Evolutionary conservation across 1,139 yeast genomes (phyloP).

Genomic region (Keqinozyma sinolaborantium): DNA sequence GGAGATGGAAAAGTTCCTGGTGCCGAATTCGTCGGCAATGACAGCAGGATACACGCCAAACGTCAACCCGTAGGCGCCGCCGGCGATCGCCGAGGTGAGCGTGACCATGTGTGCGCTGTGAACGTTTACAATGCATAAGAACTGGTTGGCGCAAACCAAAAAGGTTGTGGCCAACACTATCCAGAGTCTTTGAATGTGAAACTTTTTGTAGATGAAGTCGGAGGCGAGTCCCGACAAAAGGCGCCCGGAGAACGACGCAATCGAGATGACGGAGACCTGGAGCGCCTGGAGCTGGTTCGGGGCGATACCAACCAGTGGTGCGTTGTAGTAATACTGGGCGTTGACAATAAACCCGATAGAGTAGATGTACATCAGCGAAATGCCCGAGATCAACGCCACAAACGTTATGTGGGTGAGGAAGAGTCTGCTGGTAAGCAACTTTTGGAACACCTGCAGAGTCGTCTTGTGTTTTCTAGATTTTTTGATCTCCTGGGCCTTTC

Average conservation of each 20-base stretch:
- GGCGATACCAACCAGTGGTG: conserved; percentile 5
- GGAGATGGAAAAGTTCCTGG: conserved; percentile 36
- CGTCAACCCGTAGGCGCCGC: conserved; percentile 37
- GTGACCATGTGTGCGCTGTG: conserved; percentile 24
- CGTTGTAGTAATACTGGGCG: conserved; percentile 32
- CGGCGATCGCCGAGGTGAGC: conserved; percentile 31
- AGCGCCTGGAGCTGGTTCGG: conserved; percentile 38
- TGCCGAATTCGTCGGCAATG: conserved; percentile 43
- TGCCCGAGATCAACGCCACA: conserved; percentile 33
- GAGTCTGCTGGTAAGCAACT: conserved; percentile 19
- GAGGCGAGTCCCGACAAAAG: conserved; percentile 35
- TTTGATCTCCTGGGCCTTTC: conserved; percentile 2
- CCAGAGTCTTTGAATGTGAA: conserved; percentile 39
- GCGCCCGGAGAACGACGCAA: conserved; percentile 40
- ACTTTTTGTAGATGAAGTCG: conserved; percentile 31
- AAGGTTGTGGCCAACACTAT: conserved; percentile 28
- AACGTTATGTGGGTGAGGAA: conserved; percentile 34
- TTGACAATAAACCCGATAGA: conserved; percentile 42
- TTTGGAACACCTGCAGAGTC: conserved; percentile 21
- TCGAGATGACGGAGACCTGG: conserved; percentile 41
- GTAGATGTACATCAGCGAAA: conserved; percentile 43
- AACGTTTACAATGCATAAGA: conserved; percentile 24
- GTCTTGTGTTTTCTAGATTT: conserved; percentile 9
- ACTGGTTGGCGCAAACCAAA: conserved; percentile 27
- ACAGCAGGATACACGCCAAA: conserved; percentile 47